These are phyloP conservation scores for Talaromyces nanjingensis DNA, from an alignment of 495 filamentous ascomycete species.

Conservation along the genomic window DNA sequence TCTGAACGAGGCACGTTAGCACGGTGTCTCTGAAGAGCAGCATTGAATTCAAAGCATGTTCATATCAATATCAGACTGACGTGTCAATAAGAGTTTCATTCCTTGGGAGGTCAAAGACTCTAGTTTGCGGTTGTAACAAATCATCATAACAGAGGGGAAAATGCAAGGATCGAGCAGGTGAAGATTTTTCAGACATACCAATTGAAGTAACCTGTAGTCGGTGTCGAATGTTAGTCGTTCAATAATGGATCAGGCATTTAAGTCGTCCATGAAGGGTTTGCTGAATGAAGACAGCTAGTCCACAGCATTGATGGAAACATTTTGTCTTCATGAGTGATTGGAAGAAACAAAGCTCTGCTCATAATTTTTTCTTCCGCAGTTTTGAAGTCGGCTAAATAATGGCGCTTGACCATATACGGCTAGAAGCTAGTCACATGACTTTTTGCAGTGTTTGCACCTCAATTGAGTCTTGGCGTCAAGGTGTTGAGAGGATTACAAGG, in stretches of 20 bases:
- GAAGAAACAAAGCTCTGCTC: not conserved
- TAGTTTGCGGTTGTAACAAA: slow-evolving; percentile 94
- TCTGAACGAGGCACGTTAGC: slow-evolving; percentile 1
- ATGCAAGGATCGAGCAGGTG: not conserved
- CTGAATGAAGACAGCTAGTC: not conserved
- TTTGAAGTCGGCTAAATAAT: slow-evolving; percentile 6
- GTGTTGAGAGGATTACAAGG: not conserved
- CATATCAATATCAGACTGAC: slow-evolving; percentile 85
- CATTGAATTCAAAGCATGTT: not conserved
- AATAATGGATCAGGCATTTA: not conserved
- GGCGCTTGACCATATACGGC: not conserved
- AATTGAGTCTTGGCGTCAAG: not conserved
- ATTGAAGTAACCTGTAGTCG: not conserved
- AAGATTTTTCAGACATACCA: slow-evolving; percentile 15
- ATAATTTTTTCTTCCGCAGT: slow-evolving; percentile 5
- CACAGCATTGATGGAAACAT: not conserved
- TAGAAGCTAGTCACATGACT: not conserved
- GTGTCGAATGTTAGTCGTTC: not conserved
- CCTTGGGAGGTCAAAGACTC: slow-evolving; percentile 96
- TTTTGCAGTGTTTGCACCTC: slow-evolving; percentile 5
- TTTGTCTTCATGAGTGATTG: not conserved
- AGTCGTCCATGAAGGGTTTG: not conserved
- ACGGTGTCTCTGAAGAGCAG: not conserved
- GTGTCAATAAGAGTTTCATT: slow-evolving; percentile 94
- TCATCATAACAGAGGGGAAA: slow-evolving; percentile 48